Evolutionary conservation across 805 yeast genomes (phyloP), one percentile per base, ranked within the genome.

Genomic region (Yarrowia sp.): DNA sequence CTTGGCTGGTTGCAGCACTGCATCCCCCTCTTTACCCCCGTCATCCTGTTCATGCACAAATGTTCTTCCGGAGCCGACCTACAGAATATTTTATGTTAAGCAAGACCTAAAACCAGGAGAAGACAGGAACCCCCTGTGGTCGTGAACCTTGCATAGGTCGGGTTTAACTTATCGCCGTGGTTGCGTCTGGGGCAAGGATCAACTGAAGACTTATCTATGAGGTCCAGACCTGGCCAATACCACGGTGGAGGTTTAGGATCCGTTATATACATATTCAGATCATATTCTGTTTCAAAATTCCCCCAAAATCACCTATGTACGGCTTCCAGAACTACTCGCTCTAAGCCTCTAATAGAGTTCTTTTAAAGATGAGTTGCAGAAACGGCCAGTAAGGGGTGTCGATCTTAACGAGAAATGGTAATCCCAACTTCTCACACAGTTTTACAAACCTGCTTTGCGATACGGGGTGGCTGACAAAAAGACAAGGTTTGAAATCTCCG

Each of bases 131-230:
- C 38, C 38, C 54, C 54, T 32, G 19, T 32, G 28, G 38, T 48
- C 38, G 54, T 48, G 54, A 28, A 48, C 54, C 54, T 48, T 48
- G 54, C 54, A 48, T 30, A 19, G 16, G 24, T 48, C 38, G 54
- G 54, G 19, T 19, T 48, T 48, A 48, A 38, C 38, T 48, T 32
- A 48, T 10, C 8, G 54, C 54, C 54, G 38, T 12, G 32, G n/a
- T 19, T 11, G n/a, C n/a, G n/a, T n/a, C n/a, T n/a, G n/a, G n/a
- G n/a, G n/a, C n/a, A n/a, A n/a, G n/a, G n/a, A n/a, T n/a, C n/a
- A n/a, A n/a, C n/a, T n/a, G n/a, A n/a, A n/a, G n/a, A n/a, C n/a
- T n/a, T n/a, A n/a, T n/a, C n/a, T n/a, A n/a, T n/a, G n/a, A n/a
- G n/a, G n/a, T n/a, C n/a, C n/a, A n/a, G n/a, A n/a, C n/a, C n/a